phyloP scores from a whole-genome alignment of 306 rosid genomes.

The Abrus pulchellus region DNA sequence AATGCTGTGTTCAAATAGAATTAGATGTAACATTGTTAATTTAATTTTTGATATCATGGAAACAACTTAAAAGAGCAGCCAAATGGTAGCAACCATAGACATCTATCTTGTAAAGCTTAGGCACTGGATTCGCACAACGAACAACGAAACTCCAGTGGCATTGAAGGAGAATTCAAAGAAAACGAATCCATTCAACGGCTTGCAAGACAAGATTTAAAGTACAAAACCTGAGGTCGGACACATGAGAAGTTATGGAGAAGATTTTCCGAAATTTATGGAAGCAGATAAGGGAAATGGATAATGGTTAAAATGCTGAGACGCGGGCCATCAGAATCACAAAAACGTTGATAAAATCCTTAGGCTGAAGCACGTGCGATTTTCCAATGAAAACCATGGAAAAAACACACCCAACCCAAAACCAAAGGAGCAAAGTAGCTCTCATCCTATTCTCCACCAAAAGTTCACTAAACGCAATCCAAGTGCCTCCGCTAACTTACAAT shows the following conservation, averaged over 20 bases:
- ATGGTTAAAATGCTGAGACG: conserved; percentile 55
- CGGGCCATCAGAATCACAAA: conserved; percentile 39
- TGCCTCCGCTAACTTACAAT: conserved; percentile 22
- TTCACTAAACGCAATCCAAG: conserved; percentile 19
- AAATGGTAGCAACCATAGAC: no score
- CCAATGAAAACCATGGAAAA: conserved; percentile 51
- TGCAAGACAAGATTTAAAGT: no score
- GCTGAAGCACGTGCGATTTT: conserved; percentile 35
- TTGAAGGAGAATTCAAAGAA: no score
- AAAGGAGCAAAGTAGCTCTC: background rate
- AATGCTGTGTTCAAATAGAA: no score
- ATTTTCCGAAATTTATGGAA: conserved; percentile 17
- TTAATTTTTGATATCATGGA: no score
- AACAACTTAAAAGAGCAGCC: no score
- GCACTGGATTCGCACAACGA: no score
- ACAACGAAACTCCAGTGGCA: no score
- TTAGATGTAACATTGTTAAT: no score
- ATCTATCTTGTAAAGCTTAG: no score
- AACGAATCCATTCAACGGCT: no score
- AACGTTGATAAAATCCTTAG: conserved; percentile 17
- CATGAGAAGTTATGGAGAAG: conserved; percentile 41
- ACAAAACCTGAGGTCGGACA: conserved; percentile 56
- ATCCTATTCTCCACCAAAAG: background rate
- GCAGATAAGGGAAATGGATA: background rate
- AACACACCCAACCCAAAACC: conserved; percentile 60